phyloP scores from a whole-genome alignment of 1,284 basidiomycete species.

The Malassezia restricta region DNA sequence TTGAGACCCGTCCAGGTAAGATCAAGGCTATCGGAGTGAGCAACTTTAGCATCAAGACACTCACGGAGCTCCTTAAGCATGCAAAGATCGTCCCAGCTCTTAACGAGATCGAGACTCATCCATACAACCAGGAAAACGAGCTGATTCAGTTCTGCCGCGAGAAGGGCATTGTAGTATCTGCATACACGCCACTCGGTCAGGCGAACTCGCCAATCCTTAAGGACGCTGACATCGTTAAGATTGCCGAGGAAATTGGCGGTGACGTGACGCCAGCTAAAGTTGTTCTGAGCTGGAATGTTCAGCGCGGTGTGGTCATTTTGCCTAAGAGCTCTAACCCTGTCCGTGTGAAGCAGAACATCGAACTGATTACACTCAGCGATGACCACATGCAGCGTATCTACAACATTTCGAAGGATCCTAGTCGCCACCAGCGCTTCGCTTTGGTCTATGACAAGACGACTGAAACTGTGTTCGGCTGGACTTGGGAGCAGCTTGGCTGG shows the following conservation, averaged over 20 bases:
- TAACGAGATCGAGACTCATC: conserved; percentile 35
- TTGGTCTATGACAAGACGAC: conserved; percentile 16
- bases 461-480: conserved; percentile 20
- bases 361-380: conserved; percentile 56
- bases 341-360: conserved; percentile 62
- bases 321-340: conserved; percentile 51
- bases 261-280: conserved; percentile 55
- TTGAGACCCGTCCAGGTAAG: conserved; percentile 31
- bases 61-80: conserved; percentile 24
- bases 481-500: conserved; percentile 31
- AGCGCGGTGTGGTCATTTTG: conserved; percentile 47
- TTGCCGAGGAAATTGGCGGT: conserved; percentile 53
- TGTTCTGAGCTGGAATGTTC: conserved; percentile 60
- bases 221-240: conserved; percentile 57
- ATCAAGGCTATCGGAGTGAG: conserved; percentile 54
- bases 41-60: conserved; percentile 28
- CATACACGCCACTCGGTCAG: conserved; percentile 73
- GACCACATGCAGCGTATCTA: conserved; percentile 52
- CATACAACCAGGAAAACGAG: conserved; percentile 51
- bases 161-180: conserved; percentile 62
- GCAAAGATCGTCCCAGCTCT: conserved; percentile 28
- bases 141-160: conserved; percentile 58
- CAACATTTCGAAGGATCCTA: conserved; percentile 25
- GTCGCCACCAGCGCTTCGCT: conserved; percentile 17
- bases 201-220: conserved; percentile 60